phyloP scores from a whole-genome alignment of 2,329 filamentous ascomycete genomes.

The Pochonia chlamydosporia region DNA sequence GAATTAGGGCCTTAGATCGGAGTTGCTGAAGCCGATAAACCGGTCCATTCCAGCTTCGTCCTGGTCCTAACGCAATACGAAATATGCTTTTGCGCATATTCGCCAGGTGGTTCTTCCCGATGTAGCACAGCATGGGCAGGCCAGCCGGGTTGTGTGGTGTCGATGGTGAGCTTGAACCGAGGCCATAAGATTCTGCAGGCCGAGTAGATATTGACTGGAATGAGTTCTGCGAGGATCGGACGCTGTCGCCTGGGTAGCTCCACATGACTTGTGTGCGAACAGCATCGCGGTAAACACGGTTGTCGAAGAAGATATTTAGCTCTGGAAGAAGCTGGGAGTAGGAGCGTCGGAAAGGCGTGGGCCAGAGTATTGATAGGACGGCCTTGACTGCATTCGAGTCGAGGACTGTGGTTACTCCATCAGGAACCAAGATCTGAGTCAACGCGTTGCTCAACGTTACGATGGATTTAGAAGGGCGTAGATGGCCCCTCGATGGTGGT shows the following conservation, averaged over 20 bases:
- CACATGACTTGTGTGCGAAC: slow-evolving; percentile 46
- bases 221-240: slow-evolving; percentile 21
- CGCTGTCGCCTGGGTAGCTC: slow-evolving; percentile 29
- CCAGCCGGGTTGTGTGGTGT: slow-evolving; percentile 16
- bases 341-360: slow-evolving; percentile 23
- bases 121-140: slow-evolving; percentile 36
- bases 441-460: slow-evolving; percentile 37
- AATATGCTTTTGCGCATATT: slow-evolving; percentile 42
- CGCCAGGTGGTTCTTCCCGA: slow-evolving; percentile 41
- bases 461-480: slow-evolving; percentile 36
- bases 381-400: slow-evolving; percentile 36
- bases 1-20: slow-evolving; percentile 41
- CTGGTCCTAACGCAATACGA: slow-evolving; percentile 36
- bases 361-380: slow-evolving; percentile 41
- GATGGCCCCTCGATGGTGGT: slow-evolving; percentile 28
- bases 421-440: slow-evolving; percentile 33
- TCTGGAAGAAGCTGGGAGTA: slow-evolving; percentile 28
- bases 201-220: slow-evolving; percentile 32
- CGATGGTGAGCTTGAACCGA: slow-evolving; percentile 10
- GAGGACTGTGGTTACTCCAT: slow-evolving; percentile 25
- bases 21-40: slow-evolving; percentile 42
- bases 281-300: slow-evolving; percentile 35
- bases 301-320: slow-evolving; percentile 45
- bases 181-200: slow-evolving; percentile 22
- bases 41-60: slow-evolving; percentile 35